Conservation (phyloP, 495 filamentous ascomycete species). For the Letharia lupina region DNA sequence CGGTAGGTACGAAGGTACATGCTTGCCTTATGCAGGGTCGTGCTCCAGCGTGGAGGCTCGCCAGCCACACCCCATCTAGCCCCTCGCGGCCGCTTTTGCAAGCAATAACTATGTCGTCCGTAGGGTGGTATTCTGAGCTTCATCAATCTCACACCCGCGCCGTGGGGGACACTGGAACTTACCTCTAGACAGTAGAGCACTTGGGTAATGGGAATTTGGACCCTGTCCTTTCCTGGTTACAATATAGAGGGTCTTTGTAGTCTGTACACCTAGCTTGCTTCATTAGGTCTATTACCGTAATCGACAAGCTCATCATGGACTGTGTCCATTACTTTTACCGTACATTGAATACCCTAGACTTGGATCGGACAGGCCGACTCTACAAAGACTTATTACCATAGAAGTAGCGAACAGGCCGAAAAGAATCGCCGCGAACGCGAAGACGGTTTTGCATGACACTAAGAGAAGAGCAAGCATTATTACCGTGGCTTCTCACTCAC, state of each 20-base stretch:
- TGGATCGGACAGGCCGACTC: too few species aligned
- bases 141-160: background rate
- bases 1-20: background rate
- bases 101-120: background rate
- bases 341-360: too few species aligned
- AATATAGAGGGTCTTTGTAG: too few species aligned
- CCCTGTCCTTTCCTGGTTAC: too few species aligned
- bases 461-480: background rate
- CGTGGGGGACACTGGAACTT: too few species aligned
- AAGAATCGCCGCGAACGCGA: background rate
- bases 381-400: too few species aligned
- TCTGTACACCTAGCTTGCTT: too few species aligned
- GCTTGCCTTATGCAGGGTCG: background rate
- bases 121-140: background rate
- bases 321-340: too few species aligned
- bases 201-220: too few species aligned
- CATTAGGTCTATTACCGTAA: too few species aligned
- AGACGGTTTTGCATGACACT: background rate
- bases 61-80: background rate
- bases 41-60: background rate
- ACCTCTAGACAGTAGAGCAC: too few species aligned
- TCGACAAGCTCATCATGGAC: too few species aligned
- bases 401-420: background rate
- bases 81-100: background rate
- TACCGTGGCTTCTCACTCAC: background rate